phyloP scores from a whole-genome alignment of 306 rosid genomes.

The Malus sylvestris region DNA sequence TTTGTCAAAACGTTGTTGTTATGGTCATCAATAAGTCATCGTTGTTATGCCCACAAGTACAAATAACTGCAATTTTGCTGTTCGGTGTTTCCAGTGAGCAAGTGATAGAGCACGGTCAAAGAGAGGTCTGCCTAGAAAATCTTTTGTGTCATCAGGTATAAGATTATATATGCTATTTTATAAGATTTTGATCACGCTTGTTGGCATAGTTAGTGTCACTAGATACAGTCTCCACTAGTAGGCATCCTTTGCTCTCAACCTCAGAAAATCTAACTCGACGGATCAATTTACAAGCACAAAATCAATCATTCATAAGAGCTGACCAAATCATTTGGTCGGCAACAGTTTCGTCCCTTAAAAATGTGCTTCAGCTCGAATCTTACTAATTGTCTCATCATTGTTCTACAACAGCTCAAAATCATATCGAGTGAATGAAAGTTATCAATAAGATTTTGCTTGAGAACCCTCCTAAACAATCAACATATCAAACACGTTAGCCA shows the following conservation, averaged over 20 bases:
- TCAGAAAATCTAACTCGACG: background rate
- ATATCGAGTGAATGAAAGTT: no score
- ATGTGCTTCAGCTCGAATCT: no score
- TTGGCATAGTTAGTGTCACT: background rate
- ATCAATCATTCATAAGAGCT: background rate
- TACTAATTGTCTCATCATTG: no score
- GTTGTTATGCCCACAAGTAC: background rate
- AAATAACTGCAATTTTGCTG: background rate
- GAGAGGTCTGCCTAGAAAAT: background rate
- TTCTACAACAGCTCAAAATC: no score
- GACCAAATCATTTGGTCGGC: background rate
- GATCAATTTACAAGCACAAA: background rate
- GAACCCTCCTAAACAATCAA: no score
- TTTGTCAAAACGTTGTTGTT: no score
- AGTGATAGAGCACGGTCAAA: background rate
- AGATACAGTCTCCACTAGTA: background rate
- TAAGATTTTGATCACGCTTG: background rate
- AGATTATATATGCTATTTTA: background rate
- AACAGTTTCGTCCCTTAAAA: no score
- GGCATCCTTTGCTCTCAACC: no score
- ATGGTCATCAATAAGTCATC: background rate
- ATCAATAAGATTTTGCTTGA: no score
- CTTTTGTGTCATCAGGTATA: background rate
- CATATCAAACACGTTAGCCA: no score
- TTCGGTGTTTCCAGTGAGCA: background rate